phyloP scores from a whole-genome alignment of 1,284 basidiomycete species.

The Cutaneotrichosporon dermatis region DNA sequence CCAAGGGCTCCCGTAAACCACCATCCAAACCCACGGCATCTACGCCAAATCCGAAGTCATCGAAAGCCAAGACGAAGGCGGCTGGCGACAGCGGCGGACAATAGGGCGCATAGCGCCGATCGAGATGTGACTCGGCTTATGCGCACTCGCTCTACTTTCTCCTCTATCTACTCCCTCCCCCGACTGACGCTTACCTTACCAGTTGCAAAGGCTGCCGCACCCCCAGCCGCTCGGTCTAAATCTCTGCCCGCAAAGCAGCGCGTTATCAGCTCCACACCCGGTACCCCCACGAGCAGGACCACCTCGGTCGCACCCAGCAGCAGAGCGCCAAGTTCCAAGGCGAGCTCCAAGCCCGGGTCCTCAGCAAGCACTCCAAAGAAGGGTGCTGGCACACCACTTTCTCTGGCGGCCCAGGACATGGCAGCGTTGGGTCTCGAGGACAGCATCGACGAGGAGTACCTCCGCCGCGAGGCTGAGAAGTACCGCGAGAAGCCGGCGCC shows the following conservation, averaged over 20 bases:
- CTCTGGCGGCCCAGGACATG: slow-evolving; percentile 54
- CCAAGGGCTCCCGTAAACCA: not conserved
- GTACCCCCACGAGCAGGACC: slow-evolving; percentile 9
- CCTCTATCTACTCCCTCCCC: not conserved
- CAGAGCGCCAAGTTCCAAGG: slow-evolving; percentile 19
- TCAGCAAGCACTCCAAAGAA: slow-evolving; percentile 44
- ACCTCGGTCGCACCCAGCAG: slow-evolving; percentile 1
- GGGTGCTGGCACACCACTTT: slow-evolving; percentile 48
- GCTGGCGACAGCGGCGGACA: slow-evolving; percentile 9
- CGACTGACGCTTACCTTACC: slow-evolving; percentile 19
- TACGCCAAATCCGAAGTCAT: not conserved
- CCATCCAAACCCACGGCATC: not conserved
- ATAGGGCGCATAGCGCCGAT: slow-evolving; percentile 15
- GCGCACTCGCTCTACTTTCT: slow-evolving; percentile 10
- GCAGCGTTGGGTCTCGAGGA: slow-evolving; percentile 65
- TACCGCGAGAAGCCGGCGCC: slow-evolving; percentile 56
- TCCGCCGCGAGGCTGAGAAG: slow-evolving; percentile 54
- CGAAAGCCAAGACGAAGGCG: not conserved
- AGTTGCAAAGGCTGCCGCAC: slow-evolving; percentile 31
- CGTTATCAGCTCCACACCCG: slow-evolving; percentile 4
- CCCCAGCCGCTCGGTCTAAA: slow-evolving; percentile 25
- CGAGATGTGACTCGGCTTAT: slow-evolving; percentile 21
- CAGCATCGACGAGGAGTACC: slow-evolving; percentile 49
- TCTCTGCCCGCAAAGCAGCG: slow-evolving; percentile 41
- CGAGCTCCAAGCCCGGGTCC: slow-evolving; percentile 21